phyloP scores from a whole-genome alignment of 768 basidiomycete genomes.

The Leucocoprinus birnbaumii region DNA sequence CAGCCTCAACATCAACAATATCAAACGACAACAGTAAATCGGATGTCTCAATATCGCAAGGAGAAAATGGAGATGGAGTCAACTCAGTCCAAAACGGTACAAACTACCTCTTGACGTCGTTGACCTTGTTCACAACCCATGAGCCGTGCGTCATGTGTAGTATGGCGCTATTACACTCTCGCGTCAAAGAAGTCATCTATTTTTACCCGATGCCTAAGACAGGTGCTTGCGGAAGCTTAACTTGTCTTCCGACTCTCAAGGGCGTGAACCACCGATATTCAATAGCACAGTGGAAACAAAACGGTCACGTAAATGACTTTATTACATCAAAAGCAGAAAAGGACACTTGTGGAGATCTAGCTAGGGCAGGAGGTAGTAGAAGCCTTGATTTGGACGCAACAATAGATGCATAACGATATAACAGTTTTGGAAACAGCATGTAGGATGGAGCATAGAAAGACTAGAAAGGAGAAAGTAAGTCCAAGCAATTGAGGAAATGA shows the following conservation, averaged over 20 bases:
- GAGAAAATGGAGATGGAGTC: not conserved
- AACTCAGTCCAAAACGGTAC: slow-evolving; percentile 51
- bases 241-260: slow-evolving; percentile 75
- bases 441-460: not conserved
- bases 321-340: not conserved
- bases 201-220: slow-evolving; percentile 70
- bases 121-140: slow-evolving; percentile 86
- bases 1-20: slow-evolving; percentile 24
- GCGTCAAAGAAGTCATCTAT: slow-evolving; percentile 86
- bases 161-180: slow-evolving; percentile 93
- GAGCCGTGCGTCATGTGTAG: slow-evolving; percentile 98
- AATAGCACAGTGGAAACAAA: slow-evolving; percentile 62
- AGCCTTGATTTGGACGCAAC: slow-evolving; percentile 26
- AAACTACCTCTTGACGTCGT: slow-evolving; percentile 85
- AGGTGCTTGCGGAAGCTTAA: slow-evolving; percentile 81
- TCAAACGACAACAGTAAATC: not conserved
- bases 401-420: slow-evolving; percentile 33
- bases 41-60: slow-evolving; percentile 10
- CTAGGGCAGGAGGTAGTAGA: slow-evolving; percentile 11
- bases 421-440: not conserved
- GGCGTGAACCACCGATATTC: slow-evolving; percentile 89
- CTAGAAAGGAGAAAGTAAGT: not conserved
- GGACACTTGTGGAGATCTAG: not conserved
- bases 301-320: not conserved
- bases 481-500: slow-evolving; percentile 10